These are phyloP conservation scores for Arthroderma sp. DNA, from an alignment of 2,329 filamentous ascomycete genomes.

Conservation along the genomic window DNA sequence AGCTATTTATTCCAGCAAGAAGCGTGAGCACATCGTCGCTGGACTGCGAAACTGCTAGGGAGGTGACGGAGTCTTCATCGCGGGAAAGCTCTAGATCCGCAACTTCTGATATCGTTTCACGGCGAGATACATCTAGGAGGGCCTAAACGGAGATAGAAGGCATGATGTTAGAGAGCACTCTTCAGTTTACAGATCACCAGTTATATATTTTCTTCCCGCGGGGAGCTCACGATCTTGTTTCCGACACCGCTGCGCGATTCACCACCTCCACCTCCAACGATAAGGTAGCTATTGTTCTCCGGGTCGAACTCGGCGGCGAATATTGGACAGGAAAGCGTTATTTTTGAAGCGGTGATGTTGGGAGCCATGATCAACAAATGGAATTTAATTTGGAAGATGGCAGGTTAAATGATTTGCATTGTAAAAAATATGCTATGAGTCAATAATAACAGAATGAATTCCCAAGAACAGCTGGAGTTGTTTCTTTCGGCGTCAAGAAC, in stretches of 20 bases:
- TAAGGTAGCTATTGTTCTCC: constrained; percentile 57
- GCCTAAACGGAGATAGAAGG: constrained; percentile 34
- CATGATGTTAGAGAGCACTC: not conserved
- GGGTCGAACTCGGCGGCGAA: constrained; percentile 84
- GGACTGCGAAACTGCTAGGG: constrained; percentile 57
- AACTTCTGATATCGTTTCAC: constrained; percentile 48
- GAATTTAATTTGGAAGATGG: too few relatives aligned
- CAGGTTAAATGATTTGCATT: not conserved
- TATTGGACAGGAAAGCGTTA: constrained; percentile 66
- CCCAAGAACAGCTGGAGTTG: too few relatives aligned
- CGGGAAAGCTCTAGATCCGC: constrained; percentile 65
- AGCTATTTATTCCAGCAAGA: constrained; percentile 76
- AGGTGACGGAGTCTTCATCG: constrained; percentile 81
- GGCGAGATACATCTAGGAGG: constrained; percentile 56
- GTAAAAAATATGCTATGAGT: not conserved
- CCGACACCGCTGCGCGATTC: constrained; percentile 66
- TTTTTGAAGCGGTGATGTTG: constrained; percentile 39
- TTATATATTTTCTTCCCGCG: not conserved
- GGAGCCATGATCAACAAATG: constrained; percentile 22
- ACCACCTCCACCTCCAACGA: constrained; percentile 81
- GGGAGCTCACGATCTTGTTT: constrained; percentile 62
- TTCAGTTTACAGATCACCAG: constrained; percentile 1
- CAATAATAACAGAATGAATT: too few relatives aligned
- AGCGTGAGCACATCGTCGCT: constrained; percentile 39
- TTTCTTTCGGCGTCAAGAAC: too few relatives aligned